A percentile compares a stretch with the other conserved stretches of the same genome.
phyloP scores from a whole-genome alignment of 2,329 filamentous ascomycete genomes.

The Fusarium sp. region DNA sequence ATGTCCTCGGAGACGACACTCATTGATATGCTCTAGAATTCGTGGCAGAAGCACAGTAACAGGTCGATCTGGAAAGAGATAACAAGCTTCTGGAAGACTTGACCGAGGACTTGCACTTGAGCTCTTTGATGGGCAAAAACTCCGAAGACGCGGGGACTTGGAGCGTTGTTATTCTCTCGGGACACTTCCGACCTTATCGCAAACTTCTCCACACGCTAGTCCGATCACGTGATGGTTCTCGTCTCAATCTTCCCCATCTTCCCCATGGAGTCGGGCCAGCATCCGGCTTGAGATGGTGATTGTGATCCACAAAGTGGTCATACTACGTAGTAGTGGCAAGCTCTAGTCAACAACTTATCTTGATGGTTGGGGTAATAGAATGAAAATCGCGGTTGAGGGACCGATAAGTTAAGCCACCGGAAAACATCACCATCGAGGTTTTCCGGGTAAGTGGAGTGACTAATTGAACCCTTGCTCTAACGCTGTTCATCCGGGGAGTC shows the following conservation, averaged over 20 bases:
- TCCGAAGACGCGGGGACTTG: constrained; percentile 34
- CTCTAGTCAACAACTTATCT: not conserved
- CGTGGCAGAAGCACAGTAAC: not conserved
- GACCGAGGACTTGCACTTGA: constrained; percentile 13
- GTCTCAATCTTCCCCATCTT: not conserved
- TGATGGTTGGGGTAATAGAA: not conserved
- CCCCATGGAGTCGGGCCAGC: constrained; percentile 21
- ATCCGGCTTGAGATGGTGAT: constrained; percentile 11
- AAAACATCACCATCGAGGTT: not conserved
- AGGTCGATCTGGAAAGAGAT: not conserved
- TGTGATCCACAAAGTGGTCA: constrained; percentile 5
- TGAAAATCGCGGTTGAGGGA: constrained; percentile 4
- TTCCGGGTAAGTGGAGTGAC: not conserved
- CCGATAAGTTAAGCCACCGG: constrained; percentile 1
- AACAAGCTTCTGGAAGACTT: constrained; percentile 29
- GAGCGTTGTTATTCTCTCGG: constrained; percentile 41
- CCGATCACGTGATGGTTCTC: constrained; percentile 29
- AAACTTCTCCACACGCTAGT: constrained; percentile 9
- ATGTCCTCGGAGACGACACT: constrained; percentile 28
- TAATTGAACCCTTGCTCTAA: too few relatives aligned
- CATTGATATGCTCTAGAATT: constrained; percentile 20
- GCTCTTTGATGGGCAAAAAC: constrained; percentile 11
- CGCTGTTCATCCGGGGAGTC: not conserved
- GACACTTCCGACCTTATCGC: constrained; percentile 25
- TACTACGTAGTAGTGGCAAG: not conserved